Conservation (phyloP, 2,329 filamentous ascomycete species). For the Orbilia brochopaga region DNA sequence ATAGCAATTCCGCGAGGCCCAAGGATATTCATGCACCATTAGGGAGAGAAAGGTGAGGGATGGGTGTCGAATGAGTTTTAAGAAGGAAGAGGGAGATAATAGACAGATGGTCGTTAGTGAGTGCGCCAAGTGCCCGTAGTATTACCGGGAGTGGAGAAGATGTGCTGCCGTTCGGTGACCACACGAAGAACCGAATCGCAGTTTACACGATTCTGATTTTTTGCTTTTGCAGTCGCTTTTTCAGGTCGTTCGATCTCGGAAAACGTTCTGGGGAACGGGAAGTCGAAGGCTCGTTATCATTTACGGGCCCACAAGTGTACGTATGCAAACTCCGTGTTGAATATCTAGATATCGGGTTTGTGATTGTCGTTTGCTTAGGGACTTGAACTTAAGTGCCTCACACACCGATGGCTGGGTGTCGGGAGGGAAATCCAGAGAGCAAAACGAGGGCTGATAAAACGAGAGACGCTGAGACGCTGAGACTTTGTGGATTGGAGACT, state of each 20-base stretch:
- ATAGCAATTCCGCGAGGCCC: not conserved
- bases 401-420: not conserved
- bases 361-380: not conserved
- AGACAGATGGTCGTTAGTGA: conserved; percentile 30
- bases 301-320: conserved; percentile 3
- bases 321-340: conserved; percentile 47
- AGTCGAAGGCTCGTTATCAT: conserved; percentile 47
- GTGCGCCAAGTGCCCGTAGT: conserved; percentile 1
- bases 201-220: conserved; percentile 4
- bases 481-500: conserved; percentile 23
- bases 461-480: not conserved
- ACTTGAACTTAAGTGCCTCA: not conserved
- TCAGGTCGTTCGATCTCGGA: conserved; percentile 43
- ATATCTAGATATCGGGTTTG: conserved; percentile 24
- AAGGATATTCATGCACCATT: not conserved
- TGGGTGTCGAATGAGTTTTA: not conserved
- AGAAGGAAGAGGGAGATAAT: conserved; percentile 16
- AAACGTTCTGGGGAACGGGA: conserved; percentile 40
- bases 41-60: conserved; percentile 10
- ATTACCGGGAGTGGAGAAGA: conserved; percentile 41
- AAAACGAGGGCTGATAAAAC: not conserved
- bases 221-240: conserved; percentile 33
- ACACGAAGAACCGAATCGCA: not conserved
- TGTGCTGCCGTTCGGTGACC: conserved; percentile 11
- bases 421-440: not conserved